Conservation (phyloP, 208 protist genomes). For the Trypanosoma lewisi region DNA sequence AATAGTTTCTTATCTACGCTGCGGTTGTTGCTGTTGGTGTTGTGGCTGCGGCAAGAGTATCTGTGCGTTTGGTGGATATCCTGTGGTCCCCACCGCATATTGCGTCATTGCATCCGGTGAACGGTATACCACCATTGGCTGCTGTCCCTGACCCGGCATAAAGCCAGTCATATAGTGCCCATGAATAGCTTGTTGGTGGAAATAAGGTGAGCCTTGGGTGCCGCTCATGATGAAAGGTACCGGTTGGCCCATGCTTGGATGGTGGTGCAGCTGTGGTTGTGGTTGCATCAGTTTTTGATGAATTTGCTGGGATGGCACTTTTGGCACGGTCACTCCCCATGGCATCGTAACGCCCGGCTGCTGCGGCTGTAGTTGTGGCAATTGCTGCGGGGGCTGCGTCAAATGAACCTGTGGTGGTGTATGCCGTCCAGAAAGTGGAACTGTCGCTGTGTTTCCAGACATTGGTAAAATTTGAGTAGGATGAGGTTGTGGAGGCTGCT, state of each 20-base stretch:
- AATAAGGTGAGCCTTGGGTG: constrained; percentile 21
- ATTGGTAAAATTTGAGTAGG: constrained; percentile 5
- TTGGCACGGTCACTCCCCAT: constrained; percentile 20
- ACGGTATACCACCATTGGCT: constrained; percentile 29
- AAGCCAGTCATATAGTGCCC: constrained; percentile 26
- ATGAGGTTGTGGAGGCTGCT: constrained; percentile 4
- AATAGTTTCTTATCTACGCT: constrained; percentile 19
- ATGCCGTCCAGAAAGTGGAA: constrained; percentile 20
- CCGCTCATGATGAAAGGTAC: constrained; percentile 26
- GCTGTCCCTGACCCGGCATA: constrained; percentile 22
- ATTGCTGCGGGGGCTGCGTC: constrained; percentile 24
- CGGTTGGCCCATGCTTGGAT: constrained; percentile 14
- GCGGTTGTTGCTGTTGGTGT: constrained; percentile 36
- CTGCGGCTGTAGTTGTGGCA: constrained; percentile 32
- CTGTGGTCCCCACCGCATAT: constrained; percentile 23
- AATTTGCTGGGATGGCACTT: constrained; percentile 18
- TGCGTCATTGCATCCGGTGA: constrained; percentile 20
- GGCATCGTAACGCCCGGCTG: constrained; percentile 28
- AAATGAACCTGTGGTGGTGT: constrained; percentile 23
- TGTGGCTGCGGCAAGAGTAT: constrained; percentile 50
- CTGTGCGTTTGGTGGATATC: constrained; percentile 36
- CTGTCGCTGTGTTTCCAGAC: constrained; percentile 7
- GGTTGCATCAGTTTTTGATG: constrained; percentile 23
- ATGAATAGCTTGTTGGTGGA: constrained; percentile 18
- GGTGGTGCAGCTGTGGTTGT: constrained; percentile 21